These are phyloP conservation scores for Chlorella sp. DNA, from an alignment of 139 green algal species.

Conservation along the genomic window DNA sequence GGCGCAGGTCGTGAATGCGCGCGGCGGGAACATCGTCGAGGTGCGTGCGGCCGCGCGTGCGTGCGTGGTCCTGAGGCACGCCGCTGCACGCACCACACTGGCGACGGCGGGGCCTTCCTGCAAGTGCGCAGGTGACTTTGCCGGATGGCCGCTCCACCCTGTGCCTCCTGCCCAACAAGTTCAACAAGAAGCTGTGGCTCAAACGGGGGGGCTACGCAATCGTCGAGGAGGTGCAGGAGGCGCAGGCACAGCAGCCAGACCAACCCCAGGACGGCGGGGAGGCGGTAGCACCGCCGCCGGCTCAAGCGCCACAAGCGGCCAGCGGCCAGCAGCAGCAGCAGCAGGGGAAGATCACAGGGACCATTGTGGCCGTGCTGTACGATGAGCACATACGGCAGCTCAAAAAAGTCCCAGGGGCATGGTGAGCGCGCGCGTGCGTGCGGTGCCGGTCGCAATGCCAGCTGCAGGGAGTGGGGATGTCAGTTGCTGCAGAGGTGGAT, in stretches of 20 bases:
- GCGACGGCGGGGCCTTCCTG: not conserved
- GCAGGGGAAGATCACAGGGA: conserved; percentile 49
- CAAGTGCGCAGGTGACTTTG: conserved; percentile 50
- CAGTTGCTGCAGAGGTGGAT: too few relatives aligned
- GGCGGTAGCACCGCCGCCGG: too few relatives aligned
- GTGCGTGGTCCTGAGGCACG: too few relatives aligned
- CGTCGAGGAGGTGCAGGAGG: conserved; percentile 34
- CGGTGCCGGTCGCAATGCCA: too few relatives aligned
- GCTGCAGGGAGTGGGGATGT: too few relatives aligned
- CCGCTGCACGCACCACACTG: too few relatives aligned
- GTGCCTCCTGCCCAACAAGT: conserved; percentile 58
- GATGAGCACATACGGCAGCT: conserved; percentile 58
- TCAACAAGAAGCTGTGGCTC: conserved; percentile 81
- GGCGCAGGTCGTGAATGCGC: conserved; percentile 19
- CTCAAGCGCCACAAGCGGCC: too few relatives aligned
- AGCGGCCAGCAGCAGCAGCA: too few relatives aligned
- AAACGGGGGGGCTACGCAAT: conserved; percentile 58
- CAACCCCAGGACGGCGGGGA: not conserved
- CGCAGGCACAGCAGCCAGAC: too few relatives aligned
- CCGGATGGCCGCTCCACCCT: conserved; percentile 48
- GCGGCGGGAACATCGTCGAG: conserved; percentile 41
- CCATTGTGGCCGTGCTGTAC: conserved; percentile 54
- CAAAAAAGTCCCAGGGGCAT: conserved; percentile 39
- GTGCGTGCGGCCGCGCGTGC: too few relatives aligned
- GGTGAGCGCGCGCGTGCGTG: too few relatives aligned